These are phyloP conservation scores for Eucalyptus pauciflora DNA, from an alignment of 345 rosid species.

Conservation along the genomic window DNA sequence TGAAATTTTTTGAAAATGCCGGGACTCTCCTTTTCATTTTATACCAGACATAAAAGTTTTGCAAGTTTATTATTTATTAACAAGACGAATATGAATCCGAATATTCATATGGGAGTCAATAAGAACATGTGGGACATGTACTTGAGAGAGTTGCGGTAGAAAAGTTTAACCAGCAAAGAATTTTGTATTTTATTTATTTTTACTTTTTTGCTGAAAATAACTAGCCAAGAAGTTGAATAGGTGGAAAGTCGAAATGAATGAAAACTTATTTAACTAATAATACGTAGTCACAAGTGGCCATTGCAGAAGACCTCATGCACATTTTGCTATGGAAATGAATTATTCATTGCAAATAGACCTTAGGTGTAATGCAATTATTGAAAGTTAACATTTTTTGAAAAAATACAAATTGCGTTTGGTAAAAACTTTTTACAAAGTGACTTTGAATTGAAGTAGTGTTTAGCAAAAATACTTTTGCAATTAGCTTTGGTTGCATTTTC, in stretches of 20 bases:
- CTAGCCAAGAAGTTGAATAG: background rate
- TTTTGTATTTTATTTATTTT: no score
- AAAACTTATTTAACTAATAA: background rate
- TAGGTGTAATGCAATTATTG: no score
- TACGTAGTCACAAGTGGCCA: background rate
- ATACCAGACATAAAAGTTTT: background rate
- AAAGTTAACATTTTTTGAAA: no score
- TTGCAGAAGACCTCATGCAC: background rate
- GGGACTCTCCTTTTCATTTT: background rate
- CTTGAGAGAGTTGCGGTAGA: background rate
- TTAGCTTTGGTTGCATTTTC: no score
- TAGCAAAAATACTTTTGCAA: no score
- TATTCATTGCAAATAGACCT: background rate
- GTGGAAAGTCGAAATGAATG: background rate
- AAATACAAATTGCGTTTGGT: no score
- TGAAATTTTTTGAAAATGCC: background rate
- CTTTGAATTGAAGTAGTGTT: no score
- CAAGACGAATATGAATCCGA: background rate
- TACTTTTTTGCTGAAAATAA: background rate
- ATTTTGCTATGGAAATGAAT: background rate
- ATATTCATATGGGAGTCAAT: background rate
- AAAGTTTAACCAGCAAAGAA: background rate
- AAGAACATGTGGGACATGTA: background rate
- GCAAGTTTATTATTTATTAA: no score
- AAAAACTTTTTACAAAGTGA: no score